phyloP scores from a whole-genome alignment of 2,329 filamentous ascomycete species.

The Cercospora sesami region DNA sequence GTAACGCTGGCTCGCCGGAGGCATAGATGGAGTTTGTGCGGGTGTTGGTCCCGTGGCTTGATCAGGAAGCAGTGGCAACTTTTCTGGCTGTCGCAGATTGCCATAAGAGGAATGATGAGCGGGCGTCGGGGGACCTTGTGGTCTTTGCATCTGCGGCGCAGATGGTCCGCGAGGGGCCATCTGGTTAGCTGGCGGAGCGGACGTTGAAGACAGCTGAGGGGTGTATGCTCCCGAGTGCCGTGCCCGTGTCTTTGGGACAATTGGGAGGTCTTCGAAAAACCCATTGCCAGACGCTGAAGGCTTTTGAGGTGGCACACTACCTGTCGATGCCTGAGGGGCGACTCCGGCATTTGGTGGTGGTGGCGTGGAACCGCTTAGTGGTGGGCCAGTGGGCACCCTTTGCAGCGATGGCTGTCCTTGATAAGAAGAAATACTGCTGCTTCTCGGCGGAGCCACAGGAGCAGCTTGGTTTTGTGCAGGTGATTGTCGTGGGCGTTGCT shows the following conservation, averaged over 20 bases:
- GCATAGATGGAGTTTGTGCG: conserved; percentile 18
- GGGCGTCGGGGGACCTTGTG: conserved; percentile 27
- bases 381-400: conserved; percentile 17
- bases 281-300: conserved; percentile 38
- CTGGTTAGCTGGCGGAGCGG: conserved; percentile 20
- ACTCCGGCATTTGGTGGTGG: conserved; percentile 43
- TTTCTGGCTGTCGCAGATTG: conserved; percentile 45
- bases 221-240: conserved; percentile 34
- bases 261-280: conserved; percentile 53
- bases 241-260: conserved; percentile 44
- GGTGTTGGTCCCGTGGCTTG: conserved; percentile 36
- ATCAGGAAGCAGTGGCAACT: conserved; percentile 42
- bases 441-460: conserved; percentile 58
- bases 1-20: conserved; percentile 28
- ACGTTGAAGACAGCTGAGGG: conserved; percentile 26
- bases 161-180: conserved; percentile 19
- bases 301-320: conserved; percentile 9
- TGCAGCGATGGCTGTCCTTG: conserved; percentile 11
- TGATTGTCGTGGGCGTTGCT: conserved; percentile 50
- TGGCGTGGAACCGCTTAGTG: conserved; percentile 37
- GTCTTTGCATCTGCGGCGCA: conserved; percentile 24
- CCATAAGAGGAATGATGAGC: conserved; percentile 31
- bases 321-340: conserved; percentile 16
- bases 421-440: conserved; percentile 51
- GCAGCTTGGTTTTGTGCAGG: conserved; percentile 18